These are phyloP conservation scores for Pyrrhoderma noxium DNA, from an alignment of 1,284 basidiomycete species.

Conservation along the genomic window DNA sequence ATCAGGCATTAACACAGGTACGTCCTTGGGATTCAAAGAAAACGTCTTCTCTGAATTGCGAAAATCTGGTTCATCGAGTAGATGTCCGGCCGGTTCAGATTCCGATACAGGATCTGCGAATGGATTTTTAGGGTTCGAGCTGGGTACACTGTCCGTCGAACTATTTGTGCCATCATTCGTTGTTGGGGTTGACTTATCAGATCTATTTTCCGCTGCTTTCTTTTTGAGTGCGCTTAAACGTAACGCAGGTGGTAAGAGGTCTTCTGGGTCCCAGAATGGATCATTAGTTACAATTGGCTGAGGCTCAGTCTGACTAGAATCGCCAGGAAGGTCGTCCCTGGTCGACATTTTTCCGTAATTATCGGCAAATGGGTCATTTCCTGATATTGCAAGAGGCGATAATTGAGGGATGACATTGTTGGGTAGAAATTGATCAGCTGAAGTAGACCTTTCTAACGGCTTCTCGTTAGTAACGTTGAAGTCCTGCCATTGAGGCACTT, in stretches of 20 bases:
- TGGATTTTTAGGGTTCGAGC: background rate
- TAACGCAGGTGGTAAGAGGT: constrained; percentile 8
- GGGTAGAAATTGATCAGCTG: background rate
- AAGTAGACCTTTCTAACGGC: background rate
- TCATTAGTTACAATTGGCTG: background rate
- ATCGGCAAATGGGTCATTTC: background rate
- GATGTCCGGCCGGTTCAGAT: too few species aligned
- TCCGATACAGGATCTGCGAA: constrained; percentile 1
- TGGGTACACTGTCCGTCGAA: background rate
- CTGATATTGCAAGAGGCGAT: background rate
- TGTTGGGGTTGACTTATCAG: background rate
- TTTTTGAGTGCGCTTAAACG: constrained; percentile 5
- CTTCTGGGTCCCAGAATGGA: constrained; percentile 15
- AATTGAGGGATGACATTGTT: background rate
- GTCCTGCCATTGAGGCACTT: background rate
- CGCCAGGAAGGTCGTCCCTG: background rate
- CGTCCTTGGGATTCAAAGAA: background rate
- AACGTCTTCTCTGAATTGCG: too few species aligned
- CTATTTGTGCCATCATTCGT: background rate
- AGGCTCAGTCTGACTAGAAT: background rate
- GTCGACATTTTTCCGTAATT: background rate
- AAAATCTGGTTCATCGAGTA: background rate
- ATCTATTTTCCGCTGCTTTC: background rate
- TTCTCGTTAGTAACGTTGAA: background rate
- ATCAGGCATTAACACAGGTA: background rate